These are phyloP conservation scores for Aspergillus transmontanensis DNA, from an alignment of 2,329 filamentous ascomycete genomes.

Conservation along the genomic window DNA sequence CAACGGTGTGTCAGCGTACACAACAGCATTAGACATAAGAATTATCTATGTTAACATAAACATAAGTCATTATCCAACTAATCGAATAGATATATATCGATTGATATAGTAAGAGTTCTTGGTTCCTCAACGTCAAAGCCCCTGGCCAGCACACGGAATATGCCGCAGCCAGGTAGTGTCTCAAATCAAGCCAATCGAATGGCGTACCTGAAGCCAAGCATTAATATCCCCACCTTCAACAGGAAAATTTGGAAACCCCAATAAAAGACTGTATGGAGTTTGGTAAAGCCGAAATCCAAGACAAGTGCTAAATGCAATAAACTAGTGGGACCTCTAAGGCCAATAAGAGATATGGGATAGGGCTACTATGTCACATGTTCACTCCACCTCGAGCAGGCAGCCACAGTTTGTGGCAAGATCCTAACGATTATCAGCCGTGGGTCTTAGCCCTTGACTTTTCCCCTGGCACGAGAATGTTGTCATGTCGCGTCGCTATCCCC, in stretches of 20 bases:
- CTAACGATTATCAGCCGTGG: background rate
- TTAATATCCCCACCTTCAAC: background rate
- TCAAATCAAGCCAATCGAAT: no score
- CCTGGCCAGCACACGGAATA: no score
- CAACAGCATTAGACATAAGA: no score
- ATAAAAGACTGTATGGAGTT: background rate
- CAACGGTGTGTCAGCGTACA: no score
- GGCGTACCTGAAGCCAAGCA: background rate
- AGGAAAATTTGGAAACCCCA: background rate
- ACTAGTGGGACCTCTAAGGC: background rate
- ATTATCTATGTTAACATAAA: no score
- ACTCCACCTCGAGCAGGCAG: background rate
- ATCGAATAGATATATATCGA: no score
- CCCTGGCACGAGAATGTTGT: no score
- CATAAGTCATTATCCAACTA: no score
- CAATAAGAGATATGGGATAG: background rate
- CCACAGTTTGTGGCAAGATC: background rate
- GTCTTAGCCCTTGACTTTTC: no score
- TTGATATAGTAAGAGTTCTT: no score
- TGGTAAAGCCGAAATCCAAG: background rate
- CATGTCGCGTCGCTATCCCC: background rate
- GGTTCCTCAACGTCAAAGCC: no score
- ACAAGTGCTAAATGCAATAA: background rate
- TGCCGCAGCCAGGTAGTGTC: no score
- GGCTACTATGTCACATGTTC: background rate